phyloP scores from a whole-genome alignment of 2,329 filamentous ascomycete genomes.

The Ceratocystiopsis minuta region DNA sequence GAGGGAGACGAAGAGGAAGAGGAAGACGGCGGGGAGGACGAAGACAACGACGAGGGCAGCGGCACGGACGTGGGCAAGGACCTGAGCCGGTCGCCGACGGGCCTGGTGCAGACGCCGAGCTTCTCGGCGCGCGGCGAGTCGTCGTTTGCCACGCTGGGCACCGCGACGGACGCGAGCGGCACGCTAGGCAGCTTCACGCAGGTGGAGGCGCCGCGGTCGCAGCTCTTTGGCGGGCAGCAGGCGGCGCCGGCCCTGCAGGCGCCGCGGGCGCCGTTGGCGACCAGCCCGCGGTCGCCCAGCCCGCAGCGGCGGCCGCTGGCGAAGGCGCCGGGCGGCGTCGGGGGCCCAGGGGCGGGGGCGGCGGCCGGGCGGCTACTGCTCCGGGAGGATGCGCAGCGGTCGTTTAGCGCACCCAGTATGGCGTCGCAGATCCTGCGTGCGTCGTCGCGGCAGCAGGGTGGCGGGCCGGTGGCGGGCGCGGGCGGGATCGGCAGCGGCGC shows the following conservation, averaged over 20 bases:
- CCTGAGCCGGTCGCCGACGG: conserved; percentile 30
- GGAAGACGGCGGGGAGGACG: conserved; percentile 31
- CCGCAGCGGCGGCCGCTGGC: conserved; percentile 32
- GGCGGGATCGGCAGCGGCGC: conserved; percentile 12
- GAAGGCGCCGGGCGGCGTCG: conserved; percentile 1
- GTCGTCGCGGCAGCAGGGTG: conserved; percentile 15
- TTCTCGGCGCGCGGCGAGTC: conserved; percentile 32
- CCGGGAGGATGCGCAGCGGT: conserved; percentile 34
- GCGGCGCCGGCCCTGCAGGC: conserved; percentile 34
- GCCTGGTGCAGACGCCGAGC: conserved; percentile 26
- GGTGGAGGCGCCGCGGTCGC: conserved; percentile 23
- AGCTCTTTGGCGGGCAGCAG: conserved; percentile 40
- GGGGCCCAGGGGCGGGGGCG: too few relatives aligned
- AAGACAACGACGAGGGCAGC: conserved; percentile 36
- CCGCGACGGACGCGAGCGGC: conserved; percentile 18
- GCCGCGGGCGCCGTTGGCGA: conserved; percentile 25
- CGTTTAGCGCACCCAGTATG: conserved; percentile 42
- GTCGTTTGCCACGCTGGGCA: conserved; percentile 29
- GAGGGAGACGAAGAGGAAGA: conserved; percentile 22
- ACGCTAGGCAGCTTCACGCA: conserved; percentile 29
- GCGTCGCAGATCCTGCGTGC: conserved; percentile 33
- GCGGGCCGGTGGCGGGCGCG: too few relatives aligned
- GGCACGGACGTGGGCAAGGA: conserved; percentile 49
- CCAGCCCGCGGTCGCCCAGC: conserved; percentile 56
- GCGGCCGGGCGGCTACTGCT: conserved; percentile 21